Evolutionary conservation across 1,139 yeast species (phyloP).

Genomic region (Kodamaea plutei): DNA sequence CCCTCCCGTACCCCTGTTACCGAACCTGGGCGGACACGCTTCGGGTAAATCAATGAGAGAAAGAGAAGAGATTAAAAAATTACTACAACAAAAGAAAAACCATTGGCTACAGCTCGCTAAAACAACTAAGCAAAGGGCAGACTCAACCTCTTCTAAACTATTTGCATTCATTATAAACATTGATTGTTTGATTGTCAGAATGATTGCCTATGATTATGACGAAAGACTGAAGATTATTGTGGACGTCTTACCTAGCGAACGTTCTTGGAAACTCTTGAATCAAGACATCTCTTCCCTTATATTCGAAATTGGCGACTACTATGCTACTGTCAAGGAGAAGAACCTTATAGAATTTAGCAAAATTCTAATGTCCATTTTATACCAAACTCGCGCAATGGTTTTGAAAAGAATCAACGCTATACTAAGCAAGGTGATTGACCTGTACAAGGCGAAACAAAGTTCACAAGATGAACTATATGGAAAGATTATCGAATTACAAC

Average conservation of each 20-base stretch:
- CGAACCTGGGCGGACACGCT: background rate
- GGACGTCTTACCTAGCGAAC: constrained; percentile 28
- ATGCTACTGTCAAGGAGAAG: constrained; percentile 15
- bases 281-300: constrained; percentile 25
- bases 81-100: constrained; percentile 19
- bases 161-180: constrained; percentile 25
- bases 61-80: constrained; percentile 17
- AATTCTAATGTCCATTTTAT: constrained; percentile 28
- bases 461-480: constrained; percentile 16
- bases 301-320: constrained; percentile 16
- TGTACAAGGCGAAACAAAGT: constrained; percentile 18
- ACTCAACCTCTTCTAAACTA: constrained; percentile 16
- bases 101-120: constrained; percentile 31
- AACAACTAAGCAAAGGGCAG: constrained; percentile 22
- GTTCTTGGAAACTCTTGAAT: constrained; percentile 32
- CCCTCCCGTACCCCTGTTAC: constrained; percentile 5
- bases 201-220: constrained; percentile 33
- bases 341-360: constrained; percentile 19
- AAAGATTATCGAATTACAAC: constrained; percentile 29
- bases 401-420: constrained; percentile 28
- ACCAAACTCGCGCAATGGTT: constrained; percentile 27
- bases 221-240: constrained; percentile 27
- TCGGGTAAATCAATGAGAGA: constrained; percentile 10
- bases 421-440: constrained; percentile 22
- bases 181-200: constrained; percentile 29